Evolutionary conservation across 164 flowering plant species (phyloP).

Genomic region (Saururus chinensis): DNA sequence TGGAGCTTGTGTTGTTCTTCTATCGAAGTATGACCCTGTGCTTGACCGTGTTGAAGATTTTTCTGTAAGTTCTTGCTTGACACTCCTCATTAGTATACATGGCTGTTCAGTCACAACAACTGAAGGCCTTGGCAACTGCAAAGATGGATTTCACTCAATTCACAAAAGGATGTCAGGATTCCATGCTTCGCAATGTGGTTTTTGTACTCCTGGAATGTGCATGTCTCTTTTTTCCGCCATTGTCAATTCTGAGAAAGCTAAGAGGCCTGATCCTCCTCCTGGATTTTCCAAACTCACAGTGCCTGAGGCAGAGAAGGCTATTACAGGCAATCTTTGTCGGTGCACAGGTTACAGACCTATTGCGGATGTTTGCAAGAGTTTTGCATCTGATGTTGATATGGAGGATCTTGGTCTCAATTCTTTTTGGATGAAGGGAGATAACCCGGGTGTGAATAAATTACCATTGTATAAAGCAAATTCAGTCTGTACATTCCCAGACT

Average conservation of each 20-base stretch:
- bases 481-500: constrained; percentile 44
- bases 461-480: constrained; percentile 28
- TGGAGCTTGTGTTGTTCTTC: constrained; percentile 85
- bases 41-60: constrained; percentile 52
- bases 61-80: constrained; percentile 73
- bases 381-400: constrained; percentile 75
- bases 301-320: constrained; percentile 62
- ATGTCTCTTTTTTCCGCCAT: constrained; percentile 73
- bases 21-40: constrained; percentile 63
- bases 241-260: constrained; percentile 54
- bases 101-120: constrained; percentile 75
- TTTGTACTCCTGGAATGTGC: constrained; percentile 95
- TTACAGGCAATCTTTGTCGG: constrained; percentile 85
- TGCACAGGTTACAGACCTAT: constrained; percentile 94
- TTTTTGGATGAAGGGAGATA: constrained; percentile 53
- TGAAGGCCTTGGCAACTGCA: constrained; percentile 81
- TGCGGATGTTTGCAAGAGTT: constrained; percentile 90
- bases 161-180: constrained; percentile 77
- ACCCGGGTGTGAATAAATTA: constrained; percentile 20
- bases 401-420: constrained; percentile 86
- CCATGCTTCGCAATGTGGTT: constrained; percentile 96
- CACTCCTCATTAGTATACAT: constrained; percentile 71
- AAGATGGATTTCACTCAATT: constrained; percentile 75
- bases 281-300: constrained; percentile 76
- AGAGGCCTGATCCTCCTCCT: constrained; percentile 33